Conservation (phyloP, 2,329 filamentous ascomycete species). For the Aspergillus sp. region DNA sequence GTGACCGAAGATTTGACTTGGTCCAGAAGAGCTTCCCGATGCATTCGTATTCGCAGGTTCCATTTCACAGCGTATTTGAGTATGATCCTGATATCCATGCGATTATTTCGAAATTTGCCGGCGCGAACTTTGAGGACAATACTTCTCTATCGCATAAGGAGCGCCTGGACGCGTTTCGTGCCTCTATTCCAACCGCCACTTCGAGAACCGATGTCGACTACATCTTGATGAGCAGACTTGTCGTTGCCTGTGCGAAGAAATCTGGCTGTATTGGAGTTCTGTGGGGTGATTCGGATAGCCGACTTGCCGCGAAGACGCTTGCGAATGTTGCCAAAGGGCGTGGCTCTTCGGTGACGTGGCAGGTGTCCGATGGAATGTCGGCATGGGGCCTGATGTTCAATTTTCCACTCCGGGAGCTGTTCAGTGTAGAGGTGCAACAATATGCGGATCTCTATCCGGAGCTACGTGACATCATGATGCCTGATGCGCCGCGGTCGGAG, state of each 20-base stretch:
- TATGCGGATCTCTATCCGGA: conserved; percentile 51
- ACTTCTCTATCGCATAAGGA: conserved; percentile 27
- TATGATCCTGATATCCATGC: conserved; percentile 27
- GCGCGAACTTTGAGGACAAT: conserved; percentile 18
- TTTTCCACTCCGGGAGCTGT: conserved; percentile 75
- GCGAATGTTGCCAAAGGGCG: conserved; percentile 85
- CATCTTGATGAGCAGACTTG: conserved; percentile 61
- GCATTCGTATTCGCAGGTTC: conserved; percentile 53
- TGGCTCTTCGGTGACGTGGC: conserved; percentile 73
- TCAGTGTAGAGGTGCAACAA: conserved; percentile 65
- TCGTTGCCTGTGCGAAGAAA: conserved; percentile 55
- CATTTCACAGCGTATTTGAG: conserved; percentile 54
- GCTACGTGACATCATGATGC: conserved; percentile 42
- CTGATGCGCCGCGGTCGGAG: conserved; percentile 28
- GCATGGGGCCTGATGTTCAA: conserved; percentile 54
- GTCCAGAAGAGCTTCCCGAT: conserved; percentile 55
- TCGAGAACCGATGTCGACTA: conserved; percentile 64
- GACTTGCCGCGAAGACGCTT: conserved; percentile 75
- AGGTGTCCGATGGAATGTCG: conserved; percentile 64
- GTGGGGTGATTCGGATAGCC: conserved; percentile 78
- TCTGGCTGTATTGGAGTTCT: conserved; percentile 60
- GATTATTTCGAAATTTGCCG: conserved; percentile 23
- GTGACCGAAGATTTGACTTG: conserved; percentile 29
- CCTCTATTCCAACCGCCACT: conserved; percentile 60
- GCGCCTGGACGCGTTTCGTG: conserved; percentile 48